Evolutionary conservation across 306 rosid species (phyloP).

Genomic region (Prunus mongolica): DNA sequence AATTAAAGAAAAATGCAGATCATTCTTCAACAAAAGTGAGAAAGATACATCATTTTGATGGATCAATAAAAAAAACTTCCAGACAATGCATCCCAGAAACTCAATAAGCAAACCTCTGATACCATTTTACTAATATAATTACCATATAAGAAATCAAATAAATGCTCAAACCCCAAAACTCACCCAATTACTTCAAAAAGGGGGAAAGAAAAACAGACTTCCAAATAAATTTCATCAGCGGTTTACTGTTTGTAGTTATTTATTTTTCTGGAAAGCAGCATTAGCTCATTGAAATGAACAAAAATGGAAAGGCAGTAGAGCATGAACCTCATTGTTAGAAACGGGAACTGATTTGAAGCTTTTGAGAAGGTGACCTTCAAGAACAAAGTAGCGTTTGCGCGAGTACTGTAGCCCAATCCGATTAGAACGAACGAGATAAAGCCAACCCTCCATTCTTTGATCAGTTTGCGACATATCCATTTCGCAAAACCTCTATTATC

Average conservation of each 20-base stretch:
- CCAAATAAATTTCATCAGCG: background rate
- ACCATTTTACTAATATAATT: background rate
- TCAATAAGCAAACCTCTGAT: background rate
- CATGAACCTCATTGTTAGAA: constrained; percentile 50
- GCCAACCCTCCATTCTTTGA: constrained; percentile 73
- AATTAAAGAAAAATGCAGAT: background rate
- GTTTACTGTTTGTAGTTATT: background rate
- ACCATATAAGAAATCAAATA: background rate
- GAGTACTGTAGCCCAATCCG: constrained; percentile 73
- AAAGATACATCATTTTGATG: background rate
- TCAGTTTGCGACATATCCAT: constrained; percentile 36
- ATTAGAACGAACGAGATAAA: constrained; percentile 64
- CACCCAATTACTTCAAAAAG: background rate
- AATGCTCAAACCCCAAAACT: background rate
- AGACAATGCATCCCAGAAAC: background rate
- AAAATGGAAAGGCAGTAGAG: background rate
- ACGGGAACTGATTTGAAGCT: constrained; percentile 69
- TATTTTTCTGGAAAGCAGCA: background rate
- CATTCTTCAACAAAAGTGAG: background rate
- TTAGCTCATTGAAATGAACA: background rate
- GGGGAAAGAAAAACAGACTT: background rate
- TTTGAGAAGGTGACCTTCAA: constrained; percentile 54
- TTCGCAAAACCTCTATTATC: background rate
- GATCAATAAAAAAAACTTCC: background rate
- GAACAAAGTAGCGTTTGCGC: constrained; percentile 70